A percentile compares a stretch with the other conserved stretches of the same genome.
Conservation (phyloP, 768 basidiomycete genomes). For the Myochromella boudieri region DNA sequence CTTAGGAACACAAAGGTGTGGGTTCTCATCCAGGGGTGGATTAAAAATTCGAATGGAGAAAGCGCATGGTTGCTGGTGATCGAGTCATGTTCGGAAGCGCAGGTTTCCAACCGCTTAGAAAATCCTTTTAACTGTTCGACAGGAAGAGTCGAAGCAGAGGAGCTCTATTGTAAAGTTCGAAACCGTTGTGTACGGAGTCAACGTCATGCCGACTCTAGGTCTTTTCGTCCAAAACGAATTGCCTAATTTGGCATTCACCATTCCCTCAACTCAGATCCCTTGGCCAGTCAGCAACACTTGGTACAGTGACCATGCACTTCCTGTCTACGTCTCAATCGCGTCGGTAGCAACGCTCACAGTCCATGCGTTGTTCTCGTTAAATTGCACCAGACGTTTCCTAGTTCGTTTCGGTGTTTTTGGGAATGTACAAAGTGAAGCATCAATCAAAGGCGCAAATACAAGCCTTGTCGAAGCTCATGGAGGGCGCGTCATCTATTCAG, state of each 20-base stretch:
- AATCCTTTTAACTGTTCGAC: too few species aligned
- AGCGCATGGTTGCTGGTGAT: too few species aligned
- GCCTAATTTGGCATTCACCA: background rate
- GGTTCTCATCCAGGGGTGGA: too few species aligned
- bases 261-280: slow-evolving; percentile 2
- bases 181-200: too few species aligned
- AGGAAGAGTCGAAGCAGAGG: too few species aligned
- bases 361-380: slow-evolving; percentile 5
- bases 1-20: too few species aligned
- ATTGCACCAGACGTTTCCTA: slow-evolving; percentile 5
- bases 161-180: too few species aligned
- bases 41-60: too few species aligned
- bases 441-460: background rate
- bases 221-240: background rate
- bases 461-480: slow-evolving; percentile 13
- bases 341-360: slow-evolving; percentile 8
- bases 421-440: slow-evolving; percentile 2
- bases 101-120: too few species aligned
- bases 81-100: too few species aligned
- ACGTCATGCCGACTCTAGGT: background rate
- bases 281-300: slow-evolving; percentile 2
- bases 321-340: slow-evolving; percentile 11
- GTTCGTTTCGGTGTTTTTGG: background rate
- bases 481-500: slow-evolving; percentile 11
- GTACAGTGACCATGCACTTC: slow-evolving; percentile 10